phyloP scores from a whole-genome alignment of 768 basidiomycete genomes.

The Hirschioporus abietinus region DNA sequence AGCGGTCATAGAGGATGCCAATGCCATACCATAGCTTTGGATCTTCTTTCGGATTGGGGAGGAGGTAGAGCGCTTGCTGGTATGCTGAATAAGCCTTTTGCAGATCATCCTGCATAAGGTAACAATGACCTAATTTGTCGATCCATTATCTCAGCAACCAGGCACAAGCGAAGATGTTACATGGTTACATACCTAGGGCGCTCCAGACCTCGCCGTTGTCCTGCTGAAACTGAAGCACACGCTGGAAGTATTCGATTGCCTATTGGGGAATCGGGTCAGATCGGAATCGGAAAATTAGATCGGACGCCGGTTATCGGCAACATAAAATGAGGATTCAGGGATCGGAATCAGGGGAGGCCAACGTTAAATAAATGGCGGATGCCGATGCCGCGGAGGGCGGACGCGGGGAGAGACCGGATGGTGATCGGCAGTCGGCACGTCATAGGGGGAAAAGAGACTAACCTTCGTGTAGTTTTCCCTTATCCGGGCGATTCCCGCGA shows the following conservation, averaged over 20 bases:
- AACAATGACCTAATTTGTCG: conserved; percentile 73
- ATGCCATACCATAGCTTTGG: conserved; percentile 99
- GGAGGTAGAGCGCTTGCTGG: conserved; percentile 93
- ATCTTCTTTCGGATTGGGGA: conserved; percentile 97
- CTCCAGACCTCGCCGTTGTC: conserved; percentile 99
- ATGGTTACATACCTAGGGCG: conserved; percentile 64
- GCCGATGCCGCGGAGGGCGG: conserved; percentile 10
- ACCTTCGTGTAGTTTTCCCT: conserved; percentile 97
- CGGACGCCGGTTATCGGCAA: background rate
- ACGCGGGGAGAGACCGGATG: conserved; percentile 8
- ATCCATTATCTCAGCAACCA: conserved; percentile 9
- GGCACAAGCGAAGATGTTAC: conserved; percentile 12
- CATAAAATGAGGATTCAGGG: conserved; percentile 5
- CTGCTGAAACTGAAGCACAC: conserved; percentile 83
- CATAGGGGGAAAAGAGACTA: conserved; percentile 27
- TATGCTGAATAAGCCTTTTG: conserved; percentile 98
- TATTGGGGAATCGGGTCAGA: conserved; percentile 40
- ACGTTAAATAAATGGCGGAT: conserved; percentile 9
- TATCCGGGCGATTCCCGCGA: conserved; percentile 94
- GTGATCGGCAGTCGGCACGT: conserved; percentile 21
- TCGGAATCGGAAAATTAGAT: conserved; percentile 20
- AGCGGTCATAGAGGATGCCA: conserved; percentile 97
- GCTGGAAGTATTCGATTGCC: conserved; percentile 96
- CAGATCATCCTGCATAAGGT: conserved; percentile 98
- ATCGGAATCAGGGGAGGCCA: conserved; percentile 12